These are phyloP conservation scores for Lactuca sativa DNA, from an alignment of 129 eudicot genomes.

Conservation along the genomic window DNA sequence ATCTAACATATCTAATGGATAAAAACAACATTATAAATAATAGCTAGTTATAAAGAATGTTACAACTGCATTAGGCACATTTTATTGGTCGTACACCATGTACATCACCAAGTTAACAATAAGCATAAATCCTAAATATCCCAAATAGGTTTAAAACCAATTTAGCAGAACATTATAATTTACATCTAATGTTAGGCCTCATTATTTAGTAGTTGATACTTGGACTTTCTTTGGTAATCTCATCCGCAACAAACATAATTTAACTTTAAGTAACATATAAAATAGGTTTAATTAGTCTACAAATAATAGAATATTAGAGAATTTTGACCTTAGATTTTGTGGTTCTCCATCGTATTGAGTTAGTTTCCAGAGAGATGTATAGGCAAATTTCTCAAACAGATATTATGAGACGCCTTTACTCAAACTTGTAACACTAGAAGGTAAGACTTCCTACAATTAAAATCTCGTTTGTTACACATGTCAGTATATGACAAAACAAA, in stretches of 20 bases:
- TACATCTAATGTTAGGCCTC: conserved; percentile 17
- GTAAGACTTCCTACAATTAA: conserved; percentile 41
- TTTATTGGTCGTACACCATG: too few relatives aligned
- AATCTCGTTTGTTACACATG: not conserved
- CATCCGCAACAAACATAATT: conserved; percentile 49
- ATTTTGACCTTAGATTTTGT: conserved; percentile 67
- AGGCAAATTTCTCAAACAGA: conserved; percentile 58
- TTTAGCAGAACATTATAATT: too few relatives aligned
- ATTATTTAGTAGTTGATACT: conserved; percentile 27
- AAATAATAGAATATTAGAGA: not conserved
- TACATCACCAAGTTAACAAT: too few relatives aligned
- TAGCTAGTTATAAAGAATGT: too few relatives aligned
- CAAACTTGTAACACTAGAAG: conserved; percentile 36
- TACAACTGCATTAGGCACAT: too few relatives aligned
- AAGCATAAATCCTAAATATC: too few relatives aligned
- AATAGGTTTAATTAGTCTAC: not conserved
- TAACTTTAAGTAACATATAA: not conserved
- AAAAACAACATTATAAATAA: too few relatives aligned
- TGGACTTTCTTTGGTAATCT: conserved; percentile 56
- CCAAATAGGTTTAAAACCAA: too few relatives aligned
- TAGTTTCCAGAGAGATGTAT: conserved; percentile 41
- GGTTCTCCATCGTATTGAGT: conserved; percentile 70
- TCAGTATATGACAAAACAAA: not conserved
- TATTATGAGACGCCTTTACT: conserved; percentile 1
- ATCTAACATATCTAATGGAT: too few relatives aligned